Base-by-base conservation (phyloP, 768 basidiomycete genomes). In the Coprinellus aureogranulatus region DNA sequence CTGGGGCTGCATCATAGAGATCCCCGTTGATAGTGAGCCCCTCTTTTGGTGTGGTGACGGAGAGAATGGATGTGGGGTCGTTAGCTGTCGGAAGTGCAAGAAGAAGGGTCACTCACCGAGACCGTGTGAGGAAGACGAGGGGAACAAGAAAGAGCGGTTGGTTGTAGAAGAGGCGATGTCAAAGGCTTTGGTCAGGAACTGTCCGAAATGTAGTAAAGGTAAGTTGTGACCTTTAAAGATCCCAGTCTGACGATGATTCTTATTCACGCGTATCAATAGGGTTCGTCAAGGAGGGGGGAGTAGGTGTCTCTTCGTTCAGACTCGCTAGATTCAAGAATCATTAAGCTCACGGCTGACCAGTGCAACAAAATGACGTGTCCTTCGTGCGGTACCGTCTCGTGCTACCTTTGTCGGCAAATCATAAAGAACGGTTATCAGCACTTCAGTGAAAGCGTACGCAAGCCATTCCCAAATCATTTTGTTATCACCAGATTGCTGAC, bases 351-450 rank as follows among this genome's bases (percentile, higher is more conserved):
- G 22, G 54, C 34, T 51, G 59, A 40, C 39, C 62, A 92, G 87
- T 96, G 94, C 75, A 96, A 96, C 81, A 96, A 95, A 70, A 95
- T 97, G 87, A 80, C 76, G 0, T 92, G 91, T 64, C 82, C 86
- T 1, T 72, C 86, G 59, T 96, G 94, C 65, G 59, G 45, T 1
- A 85, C 90, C 0, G 37, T 89, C 42, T 92, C 88, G 0, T 97
- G 94, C 70, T 95, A 97, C 66, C 75, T 92, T 25, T 96, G 94
- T 67, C 81, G 91, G 26, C 63, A 89, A 64, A 63, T 87, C 31
- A 89, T 95, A 40, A 72, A 28, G 9, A 22, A 5, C 0, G 89
- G 89, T 1, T 92, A 93, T 63, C 86, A 90, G 0, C 92, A 94
- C 65, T 93, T 92, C 66, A 68, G 77, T 47, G 73, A 82, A 47